A percentile compares a stretch with the other conserved stretches of the same genome.
Conservation (phyloP, 768 basidiomycete species). For the Boletus tomentosulus region DNA sequence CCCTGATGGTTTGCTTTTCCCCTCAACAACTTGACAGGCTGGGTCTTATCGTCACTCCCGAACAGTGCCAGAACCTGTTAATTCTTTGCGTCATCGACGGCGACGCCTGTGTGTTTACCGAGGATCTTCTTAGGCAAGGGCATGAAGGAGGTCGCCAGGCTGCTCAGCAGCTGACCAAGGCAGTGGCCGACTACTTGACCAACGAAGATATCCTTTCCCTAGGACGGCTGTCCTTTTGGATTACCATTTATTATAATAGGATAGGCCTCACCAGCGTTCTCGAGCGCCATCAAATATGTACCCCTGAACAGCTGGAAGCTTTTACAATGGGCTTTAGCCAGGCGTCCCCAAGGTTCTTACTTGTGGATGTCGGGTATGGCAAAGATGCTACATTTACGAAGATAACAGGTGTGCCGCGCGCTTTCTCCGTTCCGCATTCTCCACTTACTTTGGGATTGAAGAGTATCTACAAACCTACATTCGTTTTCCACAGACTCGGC, state of each 20-base stretch:
- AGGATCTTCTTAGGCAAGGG: conserved; percentile 56
- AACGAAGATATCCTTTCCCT: conserved; percentile 57
- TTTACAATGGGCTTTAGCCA: conserved; percentile 72
- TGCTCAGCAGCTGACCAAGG: conserved; percentile 62
- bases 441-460: conserved; percentile 23
- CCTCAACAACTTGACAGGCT: not conserved
- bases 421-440: not conserved
- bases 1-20: conserved; percentile 37
- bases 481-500: conserved; percentile 69
- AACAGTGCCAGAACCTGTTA: conserved; percentile 59
- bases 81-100: conserved; percentile 75
- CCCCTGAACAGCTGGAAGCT: conserved; percentile 61
- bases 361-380: conserved; percentile 65
- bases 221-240: conserved; percentile 71
- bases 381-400: conserved; percentile 62
- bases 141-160: conserved; percentile 58
- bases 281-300: conserved; percentile 51
- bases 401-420: conserved; percentile 53
- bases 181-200: conserved; percentile 64
- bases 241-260: conserved; percentile 69
- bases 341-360: conserved; percentile 63
- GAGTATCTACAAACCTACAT: conserved; percentile 70
- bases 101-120: conserved; percentile 63
- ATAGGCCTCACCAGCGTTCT: conserved; percentile 48
- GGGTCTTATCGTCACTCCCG: conserved; percentile 3